Conservation (phyloP, 495 filamentous ascomycete genomes). For the Haplographium delicatum region DNA sequence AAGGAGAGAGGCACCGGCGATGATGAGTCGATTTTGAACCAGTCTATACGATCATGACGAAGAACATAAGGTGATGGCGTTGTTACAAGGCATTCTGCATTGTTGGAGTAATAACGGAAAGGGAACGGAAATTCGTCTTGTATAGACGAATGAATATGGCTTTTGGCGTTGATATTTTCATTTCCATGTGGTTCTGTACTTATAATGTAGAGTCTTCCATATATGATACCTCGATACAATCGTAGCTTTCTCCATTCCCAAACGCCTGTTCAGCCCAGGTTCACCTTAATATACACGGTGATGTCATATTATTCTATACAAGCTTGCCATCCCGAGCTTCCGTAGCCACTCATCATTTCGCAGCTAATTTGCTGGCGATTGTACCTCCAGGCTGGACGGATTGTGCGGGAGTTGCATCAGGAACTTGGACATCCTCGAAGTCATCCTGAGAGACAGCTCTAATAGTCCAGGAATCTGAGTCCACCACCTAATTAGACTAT, state of each 20-base stretch:
- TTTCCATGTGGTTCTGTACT: conserved; percentile 1
- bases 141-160: conserved; percentile 3
- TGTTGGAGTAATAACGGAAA: neutral
- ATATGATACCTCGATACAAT: neutral
- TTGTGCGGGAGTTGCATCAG: conserved; percentile 56
- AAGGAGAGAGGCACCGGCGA: conserved; percentile 18
- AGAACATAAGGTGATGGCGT: conserved; percentile 17
- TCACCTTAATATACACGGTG: neutral
- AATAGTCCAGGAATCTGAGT: conserved; percentile 89
- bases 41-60: conserved; percentile 16
- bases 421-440: conserved; percentile 91
- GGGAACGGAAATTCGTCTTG: neutral
- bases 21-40: conserved; percentile 19
- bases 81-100: neutral
- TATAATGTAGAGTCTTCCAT: conserved; percentile 2
- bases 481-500: too few species aligned
- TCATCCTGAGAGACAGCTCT: conserved; percentile 90
- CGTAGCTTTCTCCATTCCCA: neutral
- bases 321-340: too few species aligned
- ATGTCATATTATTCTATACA: too few species aligned
- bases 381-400: conserved; percentile 34
- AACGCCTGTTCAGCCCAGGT: conserved; percentile 3
- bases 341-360: neutral
- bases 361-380: conserved; percentile 10
- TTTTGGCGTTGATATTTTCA: conserved; percentile 7